Base-by-base conservation (phyloP, 768 basidiomycete genomes). In the Lactarius sp. region DNA sequence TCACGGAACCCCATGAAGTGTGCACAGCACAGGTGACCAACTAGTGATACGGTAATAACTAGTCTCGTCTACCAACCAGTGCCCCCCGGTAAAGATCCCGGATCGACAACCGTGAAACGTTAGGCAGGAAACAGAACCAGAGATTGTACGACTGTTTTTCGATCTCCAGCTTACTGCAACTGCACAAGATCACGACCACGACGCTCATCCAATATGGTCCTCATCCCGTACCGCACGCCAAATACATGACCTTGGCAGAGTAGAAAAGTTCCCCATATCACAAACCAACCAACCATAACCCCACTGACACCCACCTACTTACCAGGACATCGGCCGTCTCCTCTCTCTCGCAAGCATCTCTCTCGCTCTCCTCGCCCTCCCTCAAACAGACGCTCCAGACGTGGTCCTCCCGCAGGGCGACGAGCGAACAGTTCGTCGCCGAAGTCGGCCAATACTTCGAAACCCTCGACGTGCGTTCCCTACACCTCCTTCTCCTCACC, bases 361-460 rank as follows among this genome's bases (percentile, higher is more conserved):
- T 9, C 85, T 91, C 61, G 86, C 88, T 6, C 79, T 92, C 56
- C 79, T 93, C 53, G 87, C 90, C 2, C 77, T 93, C 20, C 90
- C 90, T 1, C 90, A 92, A 73, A 90, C 89, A 4, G 90, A 92
- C 70, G 79, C 73, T 0, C 80, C 85, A 3, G 83, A 83, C 7
- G 86, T 87, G 58, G 79, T 75, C 60, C 79, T 92, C 8, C 89
- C 90, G 2, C 86, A 88, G 69, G 90, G 89, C 46, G 90, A 87
- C 64, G 90, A 93, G 88, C 14, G 90, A 92, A 71, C 87, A 90
- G 70, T 92, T 93, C 68, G 90, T 92, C 46, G 79, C 87, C 47
- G 88, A 92, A 76, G 88, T 88, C 56, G 87, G 86, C 77, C 88
- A 91, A 71, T 92, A 92, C 73, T 93, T 92, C 70, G 86, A 91